Evolutionary conservation across 345 rosid species (phyloP), one percentile per base, ranked within the genome.

Genomic region (Kernera saxatilis): DNA sequence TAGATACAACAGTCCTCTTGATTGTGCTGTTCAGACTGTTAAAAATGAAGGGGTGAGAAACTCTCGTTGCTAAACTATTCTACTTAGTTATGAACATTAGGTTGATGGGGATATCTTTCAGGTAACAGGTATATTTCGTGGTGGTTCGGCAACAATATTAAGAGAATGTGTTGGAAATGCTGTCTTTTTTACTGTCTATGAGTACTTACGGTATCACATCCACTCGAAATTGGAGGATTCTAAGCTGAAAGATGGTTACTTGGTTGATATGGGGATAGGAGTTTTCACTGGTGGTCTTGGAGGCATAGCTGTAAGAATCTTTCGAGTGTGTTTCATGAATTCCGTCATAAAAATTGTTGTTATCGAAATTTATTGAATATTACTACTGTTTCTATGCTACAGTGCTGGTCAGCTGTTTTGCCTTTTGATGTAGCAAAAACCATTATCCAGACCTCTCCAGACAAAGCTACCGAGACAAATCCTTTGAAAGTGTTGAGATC

Each of bases 341-440:
- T 33, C 35, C 0, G 1, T 8, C 13, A 8, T 14, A 11, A 18
- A 11, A 46, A 17, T n/a, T 53, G 19, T 37, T 52, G 56, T 41
- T 59, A 64, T 41, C 56, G 5, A 56, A 25, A 25, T 26, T 4
- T 35, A 54, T 7, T 40, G 19, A 74, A 23, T 43, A 11, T 33
- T 49, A 45, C 55, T 72, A 43, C 14, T 50, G 50, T 27, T 68
- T 65, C 41, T 71, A 15, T 51, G 30, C 33, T 37, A 65, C 67
- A 94, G 96, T 94, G 83, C 71, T 94, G 98, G 97, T 84, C 87
- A 23, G 85, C 86, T 52, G 81, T 93, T 75, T 65, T 93, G 71
- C 97, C 98, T 9, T 71, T 91, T 69, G 97, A 88, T 64, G 94
- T 93, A 54, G 97, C 96, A 2, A 94, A 94, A 81, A 94, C 97